Evolutionary conservation across 345 rosid species (phyloP), one percentile per base, ranked within the genome.

Genomic region (Kernera saxatilis): DNA sequence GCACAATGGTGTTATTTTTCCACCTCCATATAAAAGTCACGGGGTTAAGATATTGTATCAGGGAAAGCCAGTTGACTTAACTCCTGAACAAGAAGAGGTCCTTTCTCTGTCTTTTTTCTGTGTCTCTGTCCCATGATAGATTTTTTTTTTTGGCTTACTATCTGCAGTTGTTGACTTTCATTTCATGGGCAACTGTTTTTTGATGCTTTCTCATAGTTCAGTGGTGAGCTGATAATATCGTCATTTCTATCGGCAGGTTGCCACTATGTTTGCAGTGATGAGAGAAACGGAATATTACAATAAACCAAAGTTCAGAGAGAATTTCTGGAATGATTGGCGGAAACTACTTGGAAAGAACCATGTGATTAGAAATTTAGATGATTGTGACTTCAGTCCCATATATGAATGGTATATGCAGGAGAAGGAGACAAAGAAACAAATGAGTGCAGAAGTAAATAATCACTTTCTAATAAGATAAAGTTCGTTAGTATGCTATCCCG

Each of bases 221-320:
- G 65, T 21, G 41, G 82, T 86, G 30, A 44, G 25, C 58, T 73
- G 65, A 55, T 56, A 56, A 46, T 46, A 55, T 45, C 9, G 0
- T 36, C 52, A 37, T 73, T 46, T 40, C 36, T 73, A 0, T 66
- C 37, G 66, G 54, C 72, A 95, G 98, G 98, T 87, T 65, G 99
- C 96, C 65, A 88, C 93, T 40, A 90, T 90, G 96, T 92, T 77
- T 86, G 98, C 92, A 2, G 94, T 95, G 77, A 95, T 95, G 99
- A 82, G 82, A 82, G 99, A 92, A 30, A 92, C 99, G 3, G 99
- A 95, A 64, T 95, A 90, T 77, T 83, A 84, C 84, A 88, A 84
- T 71, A 92, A 92, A 78, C 70, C 79, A 12, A 78, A 81, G 75
- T 95, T 95, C 83, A 84, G 80, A 70, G 93, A 92, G 44, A 95